phyloP scores from a whole-genome alignment of 495 filamentous ascomycete species.

The Amphirosellinia nigrospora region DNA sequence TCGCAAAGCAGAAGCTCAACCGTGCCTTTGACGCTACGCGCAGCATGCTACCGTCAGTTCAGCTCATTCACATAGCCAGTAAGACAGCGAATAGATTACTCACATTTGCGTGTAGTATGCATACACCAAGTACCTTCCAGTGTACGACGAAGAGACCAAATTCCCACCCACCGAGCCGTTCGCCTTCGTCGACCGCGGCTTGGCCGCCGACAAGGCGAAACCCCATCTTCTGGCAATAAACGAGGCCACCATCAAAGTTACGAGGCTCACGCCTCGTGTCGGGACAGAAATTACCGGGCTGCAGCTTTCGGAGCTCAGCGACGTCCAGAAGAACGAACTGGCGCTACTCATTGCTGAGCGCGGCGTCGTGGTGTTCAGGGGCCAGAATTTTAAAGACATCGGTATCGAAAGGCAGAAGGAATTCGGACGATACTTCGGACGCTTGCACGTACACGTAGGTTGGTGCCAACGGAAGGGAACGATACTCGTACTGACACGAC shows the following conservation, averaged over 20 bases:
- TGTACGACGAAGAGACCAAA: conserved; percentile 65
- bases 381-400: conserved; percentile 70
- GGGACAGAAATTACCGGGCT: conserved; percentile 76
- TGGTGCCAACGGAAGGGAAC: neutral
- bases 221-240: conserved; percentile 58
- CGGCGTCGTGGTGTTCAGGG: conserved; percentile 76
- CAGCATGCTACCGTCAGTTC: conserved; percentile 36
- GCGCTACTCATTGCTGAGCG: conserved; percentile 73
- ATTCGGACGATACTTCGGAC: conserved; percentile 70
- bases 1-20: conserved; percentile 37
- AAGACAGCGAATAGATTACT: conserved; percentile 11
- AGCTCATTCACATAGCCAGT: neutral
- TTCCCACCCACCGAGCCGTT: conserved; percentile 65
- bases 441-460: conserved; percentile 65
- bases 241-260: conserved; percentile 48
- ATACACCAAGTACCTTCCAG: conserved; percentile 67
- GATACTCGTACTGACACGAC: neutral
- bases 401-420: conserved; percentile 64
- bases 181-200: conserved; percentile 64
- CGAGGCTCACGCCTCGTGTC: conserved; percentile 71
- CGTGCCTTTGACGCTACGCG: conserved; percentile 34
- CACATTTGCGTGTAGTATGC: conserved; percentile 46
- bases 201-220: conserved; percentile 62
- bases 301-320: conserved; percentile 68
- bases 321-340: conserved; percentile 76